Percentiles rank a stretch among this genome's conserved stretches.
These are phyloP conservation scores for Pleurotus giganteus DNA, from an alignment of 768 basidiomycete species.

Conservation along the genomic window DNA sequence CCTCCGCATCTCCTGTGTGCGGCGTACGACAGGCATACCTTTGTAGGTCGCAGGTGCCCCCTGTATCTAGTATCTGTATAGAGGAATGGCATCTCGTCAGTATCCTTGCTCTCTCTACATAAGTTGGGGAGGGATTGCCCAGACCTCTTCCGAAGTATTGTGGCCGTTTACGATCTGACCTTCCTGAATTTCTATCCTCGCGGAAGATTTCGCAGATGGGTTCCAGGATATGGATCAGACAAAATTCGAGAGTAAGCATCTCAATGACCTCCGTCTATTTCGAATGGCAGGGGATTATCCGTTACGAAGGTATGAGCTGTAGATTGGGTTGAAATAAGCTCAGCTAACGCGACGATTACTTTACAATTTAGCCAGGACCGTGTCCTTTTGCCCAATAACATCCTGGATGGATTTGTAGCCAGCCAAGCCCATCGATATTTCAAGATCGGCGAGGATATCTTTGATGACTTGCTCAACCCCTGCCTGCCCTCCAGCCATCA, in stretches of 20 bases:
- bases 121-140: conserved; percentile 80
- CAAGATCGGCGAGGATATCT: conserved; percentile 65
- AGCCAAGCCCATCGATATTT: conserved; percentile 59
- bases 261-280: too few relatives aligned
- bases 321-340: too few relatives aligned
- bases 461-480: conserved; percentile 76
- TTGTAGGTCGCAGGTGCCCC: conserved; percentile 3
- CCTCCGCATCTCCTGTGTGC: neutral
- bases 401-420: conserved; percentile 61
- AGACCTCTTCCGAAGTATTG: conserved; percentile 67
- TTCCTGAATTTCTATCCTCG: conserved; percentile 1
- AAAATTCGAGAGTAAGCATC: conserved; percentile 68
- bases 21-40: neutral
- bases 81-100: conserved; percentile 55
- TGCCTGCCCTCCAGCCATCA: conserved; percentile 64
- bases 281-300: too few relatives aligned
- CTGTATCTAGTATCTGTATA: conserved; percentile 51
- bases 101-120: conserved; percentile 75
- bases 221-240: conserved; percentile 70
- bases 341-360: neutral
- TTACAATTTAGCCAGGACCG: conserved; percentile 45
- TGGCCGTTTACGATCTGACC: conserved; percentile 14
- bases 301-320: conserved; percentile 11
- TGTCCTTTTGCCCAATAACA: conserved; percentile 57
- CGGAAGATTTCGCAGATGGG: conserved; percentile 69